A percentile compares a stretch with the other conserved stretches of the same genome.
Evolutionary conservation across 768 basidiomycete genomes (phyloP).

Genomic region (Suillus decipiens): DNA sequence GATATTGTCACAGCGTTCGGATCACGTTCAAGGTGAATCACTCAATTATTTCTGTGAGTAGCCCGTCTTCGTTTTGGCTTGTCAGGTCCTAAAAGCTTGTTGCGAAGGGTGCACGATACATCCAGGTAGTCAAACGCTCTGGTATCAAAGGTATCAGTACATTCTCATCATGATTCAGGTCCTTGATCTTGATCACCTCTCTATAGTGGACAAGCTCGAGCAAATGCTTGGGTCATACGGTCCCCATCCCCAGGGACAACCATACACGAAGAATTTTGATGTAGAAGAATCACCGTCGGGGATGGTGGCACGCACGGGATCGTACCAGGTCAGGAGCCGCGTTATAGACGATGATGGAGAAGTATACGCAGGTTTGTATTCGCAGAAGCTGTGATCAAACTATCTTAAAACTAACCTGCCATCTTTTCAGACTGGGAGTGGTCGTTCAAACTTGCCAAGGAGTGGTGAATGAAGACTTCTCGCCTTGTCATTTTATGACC

Average conservation of each 20-base stretch:
- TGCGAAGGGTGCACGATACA: constrained; percentile 75
- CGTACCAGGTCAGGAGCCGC: constrained; percentile 76
- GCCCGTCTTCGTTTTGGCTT: background rate
- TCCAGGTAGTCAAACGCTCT: constrained; percentile 85
- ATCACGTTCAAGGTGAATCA: constrained; percentile 88
- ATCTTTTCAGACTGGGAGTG: constrained; percentile 47
- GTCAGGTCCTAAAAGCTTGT: constrained; percentile 14
- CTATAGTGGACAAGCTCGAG: constrained; percentile 85
- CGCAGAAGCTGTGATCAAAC: background rate
- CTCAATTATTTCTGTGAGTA: constrained; percentile 77
- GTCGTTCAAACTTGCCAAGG: constrained; percentile 90
- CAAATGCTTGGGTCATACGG: constrained; percentile 96
- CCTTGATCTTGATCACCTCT: constrained; percentile 12
- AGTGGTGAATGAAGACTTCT: constrained; percentile 59
- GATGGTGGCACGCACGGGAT: constrained; percentile 78
- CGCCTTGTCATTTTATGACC: constrained; percentile 14
- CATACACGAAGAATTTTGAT: constrained; percentile 78
- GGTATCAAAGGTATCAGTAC: constrained; percentile 65
- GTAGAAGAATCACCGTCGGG: constrained; percentile 76
- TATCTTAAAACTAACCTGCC: constrained; percentile 14
- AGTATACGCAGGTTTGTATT: constrained; percentile 70
- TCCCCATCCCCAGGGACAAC: constrained; percentile 59
- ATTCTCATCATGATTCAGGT: background rate
- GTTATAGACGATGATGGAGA: constrained; percentile 87
- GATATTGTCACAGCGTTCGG: constrained; percentile 54